phyloP scores from a whole-genome alignment of 805 yeast species.

The Metschnikowia peoriensis region DNA sequence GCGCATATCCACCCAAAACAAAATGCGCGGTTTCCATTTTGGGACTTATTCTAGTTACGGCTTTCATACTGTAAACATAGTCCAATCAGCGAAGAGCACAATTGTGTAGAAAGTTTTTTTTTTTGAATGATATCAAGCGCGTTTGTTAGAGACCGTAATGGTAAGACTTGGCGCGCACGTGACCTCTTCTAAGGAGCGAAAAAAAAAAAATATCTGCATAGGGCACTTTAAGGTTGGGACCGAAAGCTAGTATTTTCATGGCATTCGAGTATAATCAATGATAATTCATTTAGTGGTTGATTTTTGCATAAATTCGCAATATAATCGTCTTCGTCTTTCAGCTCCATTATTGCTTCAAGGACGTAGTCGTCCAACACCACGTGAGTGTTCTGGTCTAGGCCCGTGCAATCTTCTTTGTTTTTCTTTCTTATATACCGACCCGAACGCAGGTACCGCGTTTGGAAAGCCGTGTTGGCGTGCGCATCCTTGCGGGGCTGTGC shows the following conservation, averaged over 20 bases:
- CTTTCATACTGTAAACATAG: not conserved
- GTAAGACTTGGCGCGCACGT: not conserved
- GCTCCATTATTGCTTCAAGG: too few species aligned
- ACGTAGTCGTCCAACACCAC: not conserved
- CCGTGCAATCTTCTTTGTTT: not conserved
- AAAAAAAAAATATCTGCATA: too few species aligned
- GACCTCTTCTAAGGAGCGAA: not conserved
- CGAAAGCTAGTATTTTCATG: too few species aligned
- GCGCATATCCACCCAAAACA: not conserved
- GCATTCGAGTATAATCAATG: too few species aligned
- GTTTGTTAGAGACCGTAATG: not conserved
- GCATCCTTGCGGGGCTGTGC: not conserved
- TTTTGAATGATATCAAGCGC: not conserved
- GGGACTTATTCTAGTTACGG: not conserved
- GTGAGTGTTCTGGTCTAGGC: not conserved
- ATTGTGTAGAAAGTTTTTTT: not conserved
- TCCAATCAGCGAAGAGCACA: not conserved
- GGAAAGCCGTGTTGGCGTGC: not conserved
- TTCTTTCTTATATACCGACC: not conserved
- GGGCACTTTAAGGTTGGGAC: too few species aligned
- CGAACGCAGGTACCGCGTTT: conserved; percentile 8
- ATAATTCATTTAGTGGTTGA: too few species aligned
- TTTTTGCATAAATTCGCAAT: too few species aligned
- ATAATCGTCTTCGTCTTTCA: too few species aligned
- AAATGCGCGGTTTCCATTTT: not conserved